A percentile compares a stretch with the other conserved stretches of the same genome.
These are phyloP conservation scores for Mortierella sp. DNA, from an alignment of 371 early-diverging fungal species.

Conservation along the genomic window DNA sequence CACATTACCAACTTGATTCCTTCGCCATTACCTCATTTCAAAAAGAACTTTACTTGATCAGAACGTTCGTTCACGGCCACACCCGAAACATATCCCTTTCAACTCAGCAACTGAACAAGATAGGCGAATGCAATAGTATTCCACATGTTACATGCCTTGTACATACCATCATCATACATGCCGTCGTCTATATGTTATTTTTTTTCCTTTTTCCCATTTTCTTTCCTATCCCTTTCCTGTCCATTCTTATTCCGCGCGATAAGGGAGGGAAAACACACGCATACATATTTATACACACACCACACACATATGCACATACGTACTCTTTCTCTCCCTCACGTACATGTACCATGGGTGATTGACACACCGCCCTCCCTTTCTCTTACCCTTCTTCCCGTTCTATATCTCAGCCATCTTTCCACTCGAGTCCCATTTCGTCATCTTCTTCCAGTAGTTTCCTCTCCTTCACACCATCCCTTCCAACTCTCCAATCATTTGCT, in stretches of 20 bases:
- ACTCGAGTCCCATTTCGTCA: constrained; percentile 1
- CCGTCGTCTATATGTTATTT: neutral
- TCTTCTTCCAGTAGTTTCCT: constrained; percentile 1
- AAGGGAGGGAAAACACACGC: neutral
- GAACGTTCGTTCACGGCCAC: neutral
- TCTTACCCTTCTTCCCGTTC: constrained; percentile 29
- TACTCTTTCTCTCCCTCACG: neutral
- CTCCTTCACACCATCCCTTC: too few species aligned
- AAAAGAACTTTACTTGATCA: too few species aligned
- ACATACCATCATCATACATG: constrained; percentile 1
- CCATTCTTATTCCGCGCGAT: constrained; percentile 20
- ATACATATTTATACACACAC: neutral
- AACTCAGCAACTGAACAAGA: too few species aligned
- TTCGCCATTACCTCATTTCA: too few species aligned
- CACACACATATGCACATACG: neutral
- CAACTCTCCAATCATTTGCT: too few species aligned
- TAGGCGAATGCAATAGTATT: too few species aligned
- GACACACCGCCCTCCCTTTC: constrained; percentile 21
- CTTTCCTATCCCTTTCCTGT: constrained; percentile 8
- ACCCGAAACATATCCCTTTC: too few species aligned
- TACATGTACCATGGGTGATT: constrained; percentile 15
- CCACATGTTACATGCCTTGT: neutral
- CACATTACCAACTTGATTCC: too few species aligned
- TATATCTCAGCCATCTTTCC: constrained; percentile 2
- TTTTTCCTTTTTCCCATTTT: neutral